These are phyloP conservation scores for Globisporangium apiculatum DNA, from an alignment of 352 stramenopile species.

Conservation along the genomic window DNA sequence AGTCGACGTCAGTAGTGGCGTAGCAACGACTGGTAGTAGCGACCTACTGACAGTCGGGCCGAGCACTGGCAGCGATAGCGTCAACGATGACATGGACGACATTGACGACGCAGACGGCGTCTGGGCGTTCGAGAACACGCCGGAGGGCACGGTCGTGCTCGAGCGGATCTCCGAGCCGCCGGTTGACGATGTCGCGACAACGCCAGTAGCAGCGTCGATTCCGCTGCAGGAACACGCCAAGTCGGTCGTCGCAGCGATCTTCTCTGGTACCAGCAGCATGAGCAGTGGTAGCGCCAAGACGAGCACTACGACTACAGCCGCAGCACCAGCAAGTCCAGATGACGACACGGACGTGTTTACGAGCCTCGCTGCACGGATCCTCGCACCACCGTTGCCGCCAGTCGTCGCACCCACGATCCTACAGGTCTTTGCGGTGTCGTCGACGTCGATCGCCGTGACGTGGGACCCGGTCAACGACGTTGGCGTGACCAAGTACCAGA, in stretches of 20 bases:
- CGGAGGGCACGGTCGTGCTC: slow-evolving; percentile 45
- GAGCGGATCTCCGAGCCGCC: slow-evolving; percentile 50
- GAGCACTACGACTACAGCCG: neutral
- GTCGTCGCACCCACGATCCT: slow-evolving; percentile 39
- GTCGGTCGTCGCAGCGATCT: slow-evolving; percentile 53
- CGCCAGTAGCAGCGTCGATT: slow-evolving; percentile 4
- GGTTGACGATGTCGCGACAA: slow-evolving; percentile 16
- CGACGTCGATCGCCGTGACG: slow-evolving; percentile 58
- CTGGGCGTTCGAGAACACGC: slow-evolving; percentile 65
- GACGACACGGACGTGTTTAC: neutral
- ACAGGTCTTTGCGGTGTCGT: slow-evolving; percentile 44
- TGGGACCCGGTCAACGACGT: slow-evolving; percentile 66
- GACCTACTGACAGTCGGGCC: too few relatives aligned
- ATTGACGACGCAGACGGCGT: slow-evolving; percentile 25
- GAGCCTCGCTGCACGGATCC: slow-evolving; percentile 5
- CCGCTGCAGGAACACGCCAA: slow-evolving; percentile 66
- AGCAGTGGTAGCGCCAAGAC: slow-evolving; percentile 3
- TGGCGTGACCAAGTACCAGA: slow-evolving; percentile 58
- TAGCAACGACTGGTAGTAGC: too few relatives aligned
- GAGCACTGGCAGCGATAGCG: neutral
- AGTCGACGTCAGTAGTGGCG: slow-evolving; percentile 9
- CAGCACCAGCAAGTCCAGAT: neutral
- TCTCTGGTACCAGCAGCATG: slow-evolving; percentile 30
- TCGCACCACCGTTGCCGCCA: slow-evolving; percentile 5
- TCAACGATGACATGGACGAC: neutral